These are phyloP conservation scores for Stagonosporopsis chrysanthemi DNA, from an alignment of 2,329 filamentous ascomycete genomes.

Conservation along the genomic window DNA sequence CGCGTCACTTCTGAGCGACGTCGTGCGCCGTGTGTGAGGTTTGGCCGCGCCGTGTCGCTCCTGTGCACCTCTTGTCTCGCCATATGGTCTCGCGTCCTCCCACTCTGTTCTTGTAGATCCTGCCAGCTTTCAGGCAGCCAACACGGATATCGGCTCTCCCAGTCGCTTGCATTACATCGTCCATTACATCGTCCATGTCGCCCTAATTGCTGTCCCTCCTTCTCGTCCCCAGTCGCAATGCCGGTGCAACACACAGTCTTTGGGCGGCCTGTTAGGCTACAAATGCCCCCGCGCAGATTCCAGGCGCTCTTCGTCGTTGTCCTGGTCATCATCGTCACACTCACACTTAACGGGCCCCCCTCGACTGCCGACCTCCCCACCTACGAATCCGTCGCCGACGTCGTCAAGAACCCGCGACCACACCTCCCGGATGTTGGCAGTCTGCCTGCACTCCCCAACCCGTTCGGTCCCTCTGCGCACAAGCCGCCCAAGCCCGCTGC, in stretches of 20 bases:
- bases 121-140: conserved; percentile 6
- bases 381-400: conserved; percentile 46
- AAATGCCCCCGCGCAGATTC: conserved; percentile 56
- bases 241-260: conserved; percentile 44
- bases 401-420: conserved; percentile 47
- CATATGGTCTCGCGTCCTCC: conserved; percentile 1
- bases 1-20: conserved; percentile 23
- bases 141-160: conserved; percentile 23
- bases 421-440: conserved; percentile 39
- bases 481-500: conserved; percentile 76
- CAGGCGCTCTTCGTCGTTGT: conserved; percentile 53
- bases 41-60: conserved; percentile 16
- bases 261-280: conserved; percentile 43
- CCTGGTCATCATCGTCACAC: conserved; percentile 39
- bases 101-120: neutral
- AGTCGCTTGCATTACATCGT: neutral
- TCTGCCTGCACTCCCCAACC: conserved; percentile 48
- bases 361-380: conserved; percentile 47
- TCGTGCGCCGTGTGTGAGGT: neutral
- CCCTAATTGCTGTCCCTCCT: conserved; percentile 7
- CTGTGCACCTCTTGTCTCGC: conserved; percentile 3
- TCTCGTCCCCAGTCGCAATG: conserved; percentile 30
- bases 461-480: conserved; percentile 74
- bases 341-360: conserved; percentile 50
- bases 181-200: conserved; percentile 5